Base-by-base conservation (phyloP, 768 basidiomycete genomes). In the Boletus vermiculosoides region DNA sequence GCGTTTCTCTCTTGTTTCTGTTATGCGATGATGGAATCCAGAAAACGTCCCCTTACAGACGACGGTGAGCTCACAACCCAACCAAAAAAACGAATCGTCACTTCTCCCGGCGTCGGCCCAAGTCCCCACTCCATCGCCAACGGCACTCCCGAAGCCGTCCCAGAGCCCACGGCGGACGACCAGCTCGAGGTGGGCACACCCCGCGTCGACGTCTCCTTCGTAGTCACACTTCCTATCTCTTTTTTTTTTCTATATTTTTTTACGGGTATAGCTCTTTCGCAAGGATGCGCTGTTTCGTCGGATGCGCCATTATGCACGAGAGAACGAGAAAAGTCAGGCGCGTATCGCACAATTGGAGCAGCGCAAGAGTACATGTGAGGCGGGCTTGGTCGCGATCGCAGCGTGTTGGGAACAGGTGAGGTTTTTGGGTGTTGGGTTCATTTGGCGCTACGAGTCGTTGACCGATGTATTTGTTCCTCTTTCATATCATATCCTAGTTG, bases 231-330 rank as follows among this genome's bases (percentile, higher is more conserved):
- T 47, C 50, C 58, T 58, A 54, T 39, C 33, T 44, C 41, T 34
- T 44, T 59, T 34, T n/a, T 44, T 59, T 44, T 47, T 37, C 16
- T 36, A 5, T 30, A 5, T 48, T 4, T 28, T 41, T 53, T 63
- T 45, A 16, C 59, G 34, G 54, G 45, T 50, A 36, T 54, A 93
- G 91, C 76, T 81, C n/a, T 93, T 91, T 71, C 83, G 88, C 59
- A 93, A 94, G 71, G 90, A 91, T 64, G 92, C 92, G 42, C 85
- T 94, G 49, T 93, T 84, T 71, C 81, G 92, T 40, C 79, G 89
- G 56, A 92, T 94, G 90, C 85, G 79, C 65, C 83, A 92, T 65
- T 92, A 93, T 71, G 83, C 85, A 54, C 82, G 88, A 58, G 86
- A 91, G 75, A 77, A 85, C 71, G 83, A 87, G 60, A 82, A 88